Evolutionary conservation across 1,139 yeast species (phyloP).

Genomic region (Taphrina confusa): DNA sequence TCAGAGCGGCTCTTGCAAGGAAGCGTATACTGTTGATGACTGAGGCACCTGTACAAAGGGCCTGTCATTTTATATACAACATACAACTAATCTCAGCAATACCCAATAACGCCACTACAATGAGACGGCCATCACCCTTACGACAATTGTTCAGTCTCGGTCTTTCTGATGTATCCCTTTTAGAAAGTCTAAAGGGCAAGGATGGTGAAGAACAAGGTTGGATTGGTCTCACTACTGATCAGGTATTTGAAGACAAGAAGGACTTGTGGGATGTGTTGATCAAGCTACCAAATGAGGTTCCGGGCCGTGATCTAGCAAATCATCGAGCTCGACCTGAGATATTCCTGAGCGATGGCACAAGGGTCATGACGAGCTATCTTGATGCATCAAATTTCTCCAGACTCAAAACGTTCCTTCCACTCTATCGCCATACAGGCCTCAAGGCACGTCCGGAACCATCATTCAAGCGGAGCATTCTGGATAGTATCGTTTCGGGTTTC

Average conservation of each 20-base stretch:
- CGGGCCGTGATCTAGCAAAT: neutral
- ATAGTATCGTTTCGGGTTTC: slow-evolving; percentile 13
- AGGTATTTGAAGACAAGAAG: slow-evolving; percentile 1
- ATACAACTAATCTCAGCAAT: slow-evolving; percentile 17
- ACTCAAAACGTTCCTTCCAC: slow-evolving; percentile 9
- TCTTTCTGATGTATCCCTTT: neutral
- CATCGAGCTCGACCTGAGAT: slow-evolving; percentile 2
- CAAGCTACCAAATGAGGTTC: neutral
- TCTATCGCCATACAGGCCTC: slow-evolving; percentile 20
- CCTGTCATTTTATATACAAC: slow-evolving; percentile 23
- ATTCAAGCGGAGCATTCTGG: slow-evolving; percentile 11
- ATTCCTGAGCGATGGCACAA: neutral
- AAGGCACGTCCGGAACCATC: slow-evolving; percentile 14
- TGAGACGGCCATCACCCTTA: slow-evolving; percentile 15
- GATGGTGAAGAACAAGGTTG: slow-evolving; percentile 12
- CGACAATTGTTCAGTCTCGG: slow-evolving; percentile 20
- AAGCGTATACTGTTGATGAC: slow-evolving; percentile 10
- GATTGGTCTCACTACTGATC: slow-evolving; percentile 20
- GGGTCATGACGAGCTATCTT: slow-evolving; percentile 10
- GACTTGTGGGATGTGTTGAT: slow-evolving; percentile 19
- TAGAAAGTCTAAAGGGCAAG: neutral
- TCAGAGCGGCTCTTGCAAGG: slow-evolving; percentile 13
- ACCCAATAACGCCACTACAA: slow-evolving; percentile 19
- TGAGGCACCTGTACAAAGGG: slow-evolving; percentile 14
- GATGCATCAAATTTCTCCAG: slow-evolving; percentile 4